Evolutionary conservation across 768 basidiomycete species (phyloP).

Genomic region (Hypsizygus marmoreus): DNA sequence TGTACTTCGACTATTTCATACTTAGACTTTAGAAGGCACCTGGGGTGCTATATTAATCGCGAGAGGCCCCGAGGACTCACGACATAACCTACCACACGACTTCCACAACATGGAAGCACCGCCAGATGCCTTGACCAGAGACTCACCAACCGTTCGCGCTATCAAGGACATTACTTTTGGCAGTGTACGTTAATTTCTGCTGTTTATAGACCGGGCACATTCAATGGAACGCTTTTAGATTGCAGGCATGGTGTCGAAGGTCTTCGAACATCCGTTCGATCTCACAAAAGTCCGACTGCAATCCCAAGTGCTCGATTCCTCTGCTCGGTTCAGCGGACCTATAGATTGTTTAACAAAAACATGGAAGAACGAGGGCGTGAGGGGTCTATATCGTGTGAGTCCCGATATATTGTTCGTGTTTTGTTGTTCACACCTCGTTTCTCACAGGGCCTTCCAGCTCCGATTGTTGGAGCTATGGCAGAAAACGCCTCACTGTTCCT

Average conservation of each 20-base stretch:
- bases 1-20: no score
- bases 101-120: conserved; percentile 18
- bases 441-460: conserved; percentile 85
- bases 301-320: conserved; percentile 68
- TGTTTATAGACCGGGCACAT: neutral
- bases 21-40: conserved; percentile 6
- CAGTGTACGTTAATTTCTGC: conserved; percentile 17
- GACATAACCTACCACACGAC: neutral
- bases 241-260: conserved; percentile 80
- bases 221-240: conserved; percentile 40
- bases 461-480: conserved; percentile 87
- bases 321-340: conserved; percentile 75
- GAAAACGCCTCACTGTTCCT: conserved; percentile 91
- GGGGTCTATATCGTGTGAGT: conserved; percentile 85
- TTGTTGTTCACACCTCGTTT: conserved; percentile 5
- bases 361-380: conserved; percentile 76
- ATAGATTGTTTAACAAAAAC: conserved; percentile 86
- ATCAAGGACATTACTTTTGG: conserved; percentile 25
- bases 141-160: conserved; percentile 17
- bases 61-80: neutral
- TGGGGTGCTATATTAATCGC: conserved; percentile 10
- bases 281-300: conserved; percentile 94
- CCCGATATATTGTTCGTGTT: neutral
- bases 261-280: conserved; percentile 95
- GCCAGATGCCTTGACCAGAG: conserved; percentile 20